These are phyloP conservation scores for Solanum aculeatissimum DNA, from an alignment of 305 asterid species.

Conservation along the genomic window DNA sequence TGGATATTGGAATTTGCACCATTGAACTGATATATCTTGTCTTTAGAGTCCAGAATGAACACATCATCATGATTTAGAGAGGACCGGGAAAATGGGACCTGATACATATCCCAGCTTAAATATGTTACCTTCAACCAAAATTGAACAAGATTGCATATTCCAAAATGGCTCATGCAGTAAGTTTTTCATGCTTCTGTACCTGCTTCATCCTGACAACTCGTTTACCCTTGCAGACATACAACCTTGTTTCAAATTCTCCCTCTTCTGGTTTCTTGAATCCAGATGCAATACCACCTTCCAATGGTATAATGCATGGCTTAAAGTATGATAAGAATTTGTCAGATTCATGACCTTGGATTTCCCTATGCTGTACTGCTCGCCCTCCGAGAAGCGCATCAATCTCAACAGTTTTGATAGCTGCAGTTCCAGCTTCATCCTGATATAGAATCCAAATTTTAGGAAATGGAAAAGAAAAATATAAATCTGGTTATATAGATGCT, in stretches of 20 bases:
- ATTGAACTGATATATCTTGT: conserved; percentile 87
- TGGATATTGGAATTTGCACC: conserved; percentile 94
- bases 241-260: conserved; percentile 74
- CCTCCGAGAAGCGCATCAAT: conserved; percentile 94
- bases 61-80: conserved; percentile 92
- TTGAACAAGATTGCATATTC: background rate
- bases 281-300: conserved; percentile 89
- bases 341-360: conserved; percentile 83
- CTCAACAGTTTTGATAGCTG: conserved; percentile 89
- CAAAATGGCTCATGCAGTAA: background rate
- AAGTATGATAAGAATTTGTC: conserved; percentile 86
- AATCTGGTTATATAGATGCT: background rate
- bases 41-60: conserved; percentile 77
- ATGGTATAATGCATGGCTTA: conserved; percentile 84
- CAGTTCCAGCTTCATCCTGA: conserved; percentile 94
- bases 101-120: conserved; percentile 1
- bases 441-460: background rate
- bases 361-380: conserved; percentile 90
- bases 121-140: background rate
- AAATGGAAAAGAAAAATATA: background rate
- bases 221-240: conserved; percentile 78
- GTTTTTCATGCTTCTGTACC: conserved; percentile 28
- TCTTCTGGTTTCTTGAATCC: conserved; percentile 78
- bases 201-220: conserved; percentile 80
- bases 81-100: conserved; percentile 94